These are phyloP conservation scores for Vanderwaltozyma yarrowii DNA, from an alignment of 805 yeast genomes.

Conservation along the genomic window DNA sequence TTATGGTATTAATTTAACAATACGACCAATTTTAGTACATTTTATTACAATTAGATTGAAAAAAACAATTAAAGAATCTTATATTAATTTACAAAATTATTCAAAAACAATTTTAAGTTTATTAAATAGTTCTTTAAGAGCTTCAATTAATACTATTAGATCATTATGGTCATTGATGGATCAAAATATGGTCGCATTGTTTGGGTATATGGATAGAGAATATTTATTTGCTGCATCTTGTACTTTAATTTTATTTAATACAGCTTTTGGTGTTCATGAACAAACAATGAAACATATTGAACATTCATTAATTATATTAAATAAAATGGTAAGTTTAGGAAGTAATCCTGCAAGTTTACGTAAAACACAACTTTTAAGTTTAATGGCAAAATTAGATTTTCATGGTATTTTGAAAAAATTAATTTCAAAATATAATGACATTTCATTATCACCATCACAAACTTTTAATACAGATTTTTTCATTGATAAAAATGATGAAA, in stretches of 20 bases:
- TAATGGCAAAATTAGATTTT: conserved; percentile 57
- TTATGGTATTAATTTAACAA: conserved; percentile 73
- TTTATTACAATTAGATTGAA: conserved; percentile 60
- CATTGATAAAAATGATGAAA: too few species aligned
- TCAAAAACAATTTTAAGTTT: conserved; percentile 59
- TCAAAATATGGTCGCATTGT: conserved; percentile 72
- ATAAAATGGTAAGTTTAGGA: conserved; percentile 67
- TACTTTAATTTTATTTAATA: conserved; percentile 60
- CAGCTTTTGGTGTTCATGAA: conserved; percentile 74
- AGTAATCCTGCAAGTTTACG: conserved; percentile 73
- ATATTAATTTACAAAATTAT: conserved; percentile 47
- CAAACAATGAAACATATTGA: conserved; percentile 63
- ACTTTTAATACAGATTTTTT: too few species aligned
- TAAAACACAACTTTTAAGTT: conserved; percentile 57
- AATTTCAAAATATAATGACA: conserved; percentile 36
- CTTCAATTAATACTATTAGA: conserved; percentile 64
- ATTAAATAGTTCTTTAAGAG: conserved; percentile 69
- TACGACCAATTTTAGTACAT: conserved; percentile 66
- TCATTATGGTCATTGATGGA: conserved; percentile 67
- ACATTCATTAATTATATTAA: conserved; percentile 59
- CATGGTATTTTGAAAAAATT: conserved; percentile 52
- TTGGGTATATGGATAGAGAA: conserved; percentile 83
- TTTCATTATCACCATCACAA: too few species aligned
- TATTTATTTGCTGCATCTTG: conserved; percentile 70
- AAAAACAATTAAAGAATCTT: conserved; percentile 33